Conservation (phyloP, 768 basidiomycete species). For the Boletus vinaceobasis region DNA sequence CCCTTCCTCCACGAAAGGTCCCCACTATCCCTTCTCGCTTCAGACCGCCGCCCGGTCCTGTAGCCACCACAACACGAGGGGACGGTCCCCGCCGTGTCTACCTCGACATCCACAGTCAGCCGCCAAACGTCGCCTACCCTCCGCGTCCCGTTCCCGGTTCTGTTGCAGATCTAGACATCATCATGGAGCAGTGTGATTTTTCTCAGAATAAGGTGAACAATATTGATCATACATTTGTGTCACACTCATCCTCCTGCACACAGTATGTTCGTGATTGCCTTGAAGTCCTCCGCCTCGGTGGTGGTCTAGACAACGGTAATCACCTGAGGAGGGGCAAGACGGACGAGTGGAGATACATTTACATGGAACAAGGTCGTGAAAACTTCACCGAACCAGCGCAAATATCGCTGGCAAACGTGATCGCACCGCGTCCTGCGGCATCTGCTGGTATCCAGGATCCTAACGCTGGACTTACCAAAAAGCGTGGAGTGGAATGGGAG, state of each 20-base stretch:
- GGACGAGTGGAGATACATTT: slow-evolving; percentile 88
- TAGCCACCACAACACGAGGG: slow-evolving; percentile 60
- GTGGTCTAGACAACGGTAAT: slow-evolving; percentile 79
- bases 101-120: slow-evolving; percentile 60
- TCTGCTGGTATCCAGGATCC: slow-evolving; percentile 40
- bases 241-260: slow-evolving; percentile 9
- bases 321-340: slow-evolving; percentile 70
- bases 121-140: slow-evolving; percentile 73
- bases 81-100: slow-evolving; percentile 78
- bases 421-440: slow-evolving; percentile 27
- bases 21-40: slow-evolving; percentile 47
- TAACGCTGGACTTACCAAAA: slow-evolving; percentile 54
- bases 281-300: slow-evolving; percentile 89
- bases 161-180: slow-evolving; percentile 81
- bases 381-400: slow-evolving; percentile 37
- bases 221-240: not conserved
- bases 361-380: slow-evolving; percentile 55
- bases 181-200: slow-evolving; percentile 95
- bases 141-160: slow-evolving; percentile 83
- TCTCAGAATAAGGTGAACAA: slow-evolving; percentile 62
- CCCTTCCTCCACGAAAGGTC: slow-evolving; percentile 56
- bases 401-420: slow-evolving; percentile 31
- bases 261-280: slow-evolving; percentile 98
- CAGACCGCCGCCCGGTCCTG: slow-evolving; percentile 43
- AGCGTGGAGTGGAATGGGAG: slow-evolving; percentile 63